A percentile compares a stretch with the other conserved stretches of the same genome.
These are phyloP conservation scores for Colletotrichum karsti DNA, from an alignment of 2,329 filamentous ascomycete genomes.

Conservation along the genomic window DNA sequence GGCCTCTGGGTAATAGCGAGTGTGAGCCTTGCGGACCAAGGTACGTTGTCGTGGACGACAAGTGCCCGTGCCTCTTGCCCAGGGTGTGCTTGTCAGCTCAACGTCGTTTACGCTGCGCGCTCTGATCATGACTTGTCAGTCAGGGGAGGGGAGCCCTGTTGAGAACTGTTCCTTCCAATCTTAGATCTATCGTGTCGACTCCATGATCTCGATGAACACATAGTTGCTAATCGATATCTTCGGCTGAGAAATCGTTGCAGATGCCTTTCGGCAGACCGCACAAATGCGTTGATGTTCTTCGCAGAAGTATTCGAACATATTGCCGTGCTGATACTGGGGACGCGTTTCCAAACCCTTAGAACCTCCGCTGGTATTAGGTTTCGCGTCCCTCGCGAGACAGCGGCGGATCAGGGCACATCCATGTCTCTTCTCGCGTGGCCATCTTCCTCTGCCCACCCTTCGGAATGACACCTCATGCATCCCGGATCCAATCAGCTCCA, in stretches of 20 bases:
- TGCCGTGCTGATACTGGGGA: too few species aligned
- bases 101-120: background rate
- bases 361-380: background rate
- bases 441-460: background rate
- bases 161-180: background rate
- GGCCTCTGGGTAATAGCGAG: background rate
- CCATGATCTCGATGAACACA: background rate
- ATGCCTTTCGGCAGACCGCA: background rate
- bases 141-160: background rate
- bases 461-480: constrained; percentile 8
- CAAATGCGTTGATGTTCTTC: background rate
- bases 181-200: background rate
- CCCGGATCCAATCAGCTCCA: background rate
- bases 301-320: too few species aligned
- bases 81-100: background rate
- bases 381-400: background rate
- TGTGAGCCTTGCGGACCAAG: constrained; percentile 2
- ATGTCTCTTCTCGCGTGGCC: constrained; percentile 21
- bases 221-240: too few species aligned
- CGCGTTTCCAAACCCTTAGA: too few species aligned
- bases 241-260: background rate
- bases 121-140: background rate
- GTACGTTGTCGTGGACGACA: constrained; percentile 3
- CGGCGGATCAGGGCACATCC: constrained; percentile 9
- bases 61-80: background rate